Evolutionary conservation across 441 rosid species (phyloP).

Genomic region (Pelargonium exstipulatum): DNA sequence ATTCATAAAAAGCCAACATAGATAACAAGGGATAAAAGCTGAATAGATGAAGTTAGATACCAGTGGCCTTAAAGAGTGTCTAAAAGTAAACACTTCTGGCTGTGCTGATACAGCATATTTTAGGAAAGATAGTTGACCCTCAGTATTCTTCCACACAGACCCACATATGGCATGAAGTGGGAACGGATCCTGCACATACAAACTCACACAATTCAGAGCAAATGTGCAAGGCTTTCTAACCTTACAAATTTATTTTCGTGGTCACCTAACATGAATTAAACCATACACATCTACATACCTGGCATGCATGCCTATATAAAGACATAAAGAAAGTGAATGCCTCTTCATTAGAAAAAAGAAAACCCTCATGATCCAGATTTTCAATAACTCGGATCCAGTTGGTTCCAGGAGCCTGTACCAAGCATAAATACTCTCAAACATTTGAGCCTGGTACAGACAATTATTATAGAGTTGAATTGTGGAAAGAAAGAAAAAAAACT

Average conservation of each 20-base stretch:
- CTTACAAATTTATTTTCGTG: not conserved
- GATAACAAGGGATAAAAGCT: constrained; percentile 12
- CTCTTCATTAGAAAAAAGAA: constrained; percentile 74
- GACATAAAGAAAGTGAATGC: constrained; percentile 86
- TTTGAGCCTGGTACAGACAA: not conserved
- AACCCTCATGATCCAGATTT: constrained; percentile 83
- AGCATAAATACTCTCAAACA: constrained; percentile 9
- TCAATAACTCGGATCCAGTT: constrained; percentile 77
- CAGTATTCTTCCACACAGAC: constrained; percentile 76
- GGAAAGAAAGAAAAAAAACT: not conserved
- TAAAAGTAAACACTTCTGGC: constrained; percentile 86
- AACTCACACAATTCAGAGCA: constrained; percentile 17
- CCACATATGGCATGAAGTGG: constrained; percentile 82
- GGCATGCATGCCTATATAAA: constrained; percentile 67
- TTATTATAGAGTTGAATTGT: not conserved
- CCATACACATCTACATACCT: constrained; percentile 37
- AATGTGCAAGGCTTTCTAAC: not conserved
- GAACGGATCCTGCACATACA: constrained; percentile 68
- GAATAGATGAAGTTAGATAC: constrained; percentile 39
- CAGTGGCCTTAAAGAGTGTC: constrained; percentile 74
- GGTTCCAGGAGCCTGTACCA: constrained; percentile 71
- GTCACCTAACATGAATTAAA: not conserved
- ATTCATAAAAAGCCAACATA: constrained; percentile 20
- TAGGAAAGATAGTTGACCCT: constrained; percentile 85
- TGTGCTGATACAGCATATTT: constrained; percentile 71